Evolutionary conservation across 495 filamentous ascomycete genomes (phyloP), one percentile per base, ranked within the genome.

Genomic region (Neurospora pannonica): DNA sequence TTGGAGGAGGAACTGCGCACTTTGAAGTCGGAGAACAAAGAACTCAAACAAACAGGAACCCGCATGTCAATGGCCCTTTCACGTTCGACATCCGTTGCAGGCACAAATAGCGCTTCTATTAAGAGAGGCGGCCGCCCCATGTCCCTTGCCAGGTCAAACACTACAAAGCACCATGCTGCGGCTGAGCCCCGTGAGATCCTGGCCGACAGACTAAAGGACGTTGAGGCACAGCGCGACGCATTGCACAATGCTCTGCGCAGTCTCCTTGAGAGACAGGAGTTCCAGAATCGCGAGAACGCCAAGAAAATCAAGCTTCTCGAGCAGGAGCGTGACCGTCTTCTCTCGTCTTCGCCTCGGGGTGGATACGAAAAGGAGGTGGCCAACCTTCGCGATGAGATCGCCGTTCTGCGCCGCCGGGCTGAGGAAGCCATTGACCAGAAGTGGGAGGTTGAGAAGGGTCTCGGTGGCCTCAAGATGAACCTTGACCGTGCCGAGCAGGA

Each of bases 381-480:
- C 4, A 89, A 87, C 74, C 86, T 98, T 21, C 91, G 94, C 73
- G 88, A 92, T 10, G 96, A 99, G 80, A 92, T 99, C 75, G 92
- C 92, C 74, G 87, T 90, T 10, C 89, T 99, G 69, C 91, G 96
- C 38, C 90, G 91, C 72, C 91, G 97, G 71, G 95, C 97, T 34
- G 95, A 98, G 76, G 96, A 99, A 72, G 97, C 96, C 28, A 86
- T 98, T n/a, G 94, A 97, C 77, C 92, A 95, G 78, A 98, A 98
- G 84, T 98, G 92, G 89, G 92, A 96, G 82, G 95, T 95, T 73
- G 96, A 99, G 83, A 97, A 97, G 82, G 94, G 94, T 34, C 87
- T 99, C 17, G 88, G 91, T 74, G 95, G 95, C 54, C 85, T 99
- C 75, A 97, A 97, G 83, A 98, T 97, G 92, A 96, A 99, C 79